Base-by-base conservation (phyloP, 2,329 filamentous ascomycete species). In the Aspergillus niger region DNA sequence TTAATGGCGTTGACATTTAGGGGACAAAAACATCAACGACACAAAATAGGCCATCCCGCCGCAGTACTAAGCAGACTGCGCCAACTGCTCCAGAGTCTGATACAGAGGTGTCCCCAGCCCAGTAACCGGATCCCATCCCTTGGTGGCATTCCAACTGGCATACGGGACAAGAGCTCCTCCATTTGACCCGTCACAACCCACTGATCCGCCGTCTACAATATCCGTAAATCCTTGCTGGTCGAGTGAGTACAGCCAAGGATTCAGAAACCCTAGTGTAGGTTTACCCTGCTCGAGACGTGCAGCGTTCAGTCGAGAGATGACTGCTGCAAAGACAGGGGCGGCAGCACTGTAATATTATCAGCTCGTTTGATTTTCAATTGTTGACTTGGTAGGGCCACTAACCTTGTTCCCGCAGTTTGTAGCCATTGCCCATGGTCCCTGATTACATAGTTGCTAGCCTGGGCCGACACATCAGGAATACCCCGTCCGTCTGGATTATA, bases 231-330 rank as follows among this genome's bases (percentile, higher is more conserved):
- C 81, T 20, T 72, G 65, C 61, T 74, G 72, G 20, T 77, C 79
- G 39, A 76, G 63, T 24, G 72, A 74, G 67, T 88, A 88, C 15
- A 89, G 74, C 82, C 83, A 86, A 1, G 86, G 85, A 70, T 88
- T 88, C 26, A 89, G 72, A 67, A 87, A 88, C 1, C 86, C 86
- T 67, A 89, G 74, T 0, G 77, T 69, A 6, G 81, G 71, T 69
- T 82, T 81, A 1, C 84, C 84, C n/a, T 77, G 76, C 15, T 81
- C 76, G 51, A 89, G 74, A 32, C 87, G 80, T 22, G 84, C 82
- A 61, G 87, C 85, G 69, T 91, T 91, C 54, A 91, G 73, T 39
- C 90, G 80, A 0, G 84, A 81, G 52, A 91, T 77, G 63, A 91
- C 81, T 13, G 82, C 82, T 0, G 88, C 87, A 53, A 89, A 83